Base-by-base conservation (phyloP, 179 eudicot species). In the Vitellaria paradoxa region DNA sequence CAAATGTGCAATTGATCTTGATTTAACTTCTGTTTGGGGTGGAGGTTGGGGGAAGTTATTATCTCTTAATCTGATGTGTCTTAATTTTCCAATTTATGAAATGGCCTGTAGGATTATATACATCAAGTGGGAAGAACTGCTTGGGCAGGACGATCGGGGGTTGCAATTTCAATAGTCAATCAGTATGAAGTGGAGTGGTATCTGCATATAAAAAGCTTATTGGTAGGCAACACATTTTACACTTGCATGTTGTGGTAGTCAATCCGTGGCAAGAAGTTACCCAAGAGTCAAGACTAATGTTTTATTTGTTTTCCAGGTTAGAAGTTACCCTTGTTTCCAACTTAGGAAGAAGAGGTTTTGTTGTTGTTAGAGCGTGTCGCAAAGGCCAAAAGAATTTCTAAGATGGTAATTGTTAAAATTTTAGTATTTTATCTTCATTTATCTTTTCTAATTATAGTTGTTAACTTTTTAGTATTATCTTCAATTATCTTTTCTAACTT, bases 101-200 rank as follows among this genome's bases (percentile, higher is more conserved):
- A n/a, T n/a, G n/a, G n/a, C n/a, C n/a, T n/a, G n/a, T n/a, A n/a
- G n/a, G n/a, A n/a, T n/a, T n/a, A n/a, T n/a, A n/a, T n/a, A n/a
- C n/a, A n/a, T n/a, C n/a, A n/a, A n/a, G n/a, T n/a, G n/a, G n/a
- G n/a, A n/a, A n/a, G n/a, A n/a, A n/a, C n/a, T n/a, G n/a, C n/a
- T 78, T 92, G 97, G 77, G 99, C 99, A 56, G 99, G 97, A 68
- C 92, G 98, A 65, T 84, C 97, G 46, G 98, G 99, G 46, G 87
- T 95, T 81, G 97, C 92, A 50, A 83, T 95, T 76, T 95, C 97
- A 30, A 77, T 93, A 59, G 91, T 95, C 56, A 91, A 89, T 78
- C 99, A 95, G 82, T 90, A 95, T 24, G 97, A 93, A 84, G 49
- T 91, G 63, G 92, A 86, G 82, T 89, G 89, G 89, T 95, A 87